These are phyloP conservation scores for Pisolithus microcarpus DNA, from an alignment of 768 basidiomycete species.

Conservation along the genomic window DNA sequence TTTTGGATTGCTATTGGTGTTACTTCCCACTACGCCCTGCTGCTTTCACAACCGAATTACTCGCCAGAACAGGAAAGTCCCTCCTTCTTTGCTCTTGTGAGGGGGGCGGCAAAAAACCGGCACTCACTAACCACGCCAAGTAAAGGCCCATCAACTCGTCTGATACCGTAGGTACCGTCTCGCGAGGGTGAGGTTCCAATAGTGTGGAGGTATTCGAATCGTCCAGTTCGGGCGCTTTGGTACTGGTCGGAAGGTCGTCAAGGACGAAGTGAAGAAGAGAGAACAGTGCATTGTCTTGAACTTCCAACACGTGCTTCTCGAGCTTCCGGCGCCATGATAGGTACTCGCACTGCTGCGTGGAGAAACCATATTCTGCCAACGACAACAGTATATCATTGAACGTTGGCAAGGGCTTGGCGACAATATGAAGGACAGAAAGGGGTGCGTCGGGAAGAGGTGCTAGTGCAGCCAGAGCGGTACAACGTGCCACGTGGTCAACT, in stretches of 20 bases:
- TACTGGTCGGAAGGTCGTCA: conserved; percentile 94
- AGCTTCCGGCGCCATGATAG: conserved; percentile 87
- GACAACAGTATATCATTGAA: conserved; percentile 82
- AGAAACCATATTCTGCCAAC: conserved; percentile 73
- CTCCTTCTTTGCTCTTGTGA: conserved; percentile 31
- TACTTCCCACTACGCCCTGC: conserved; percentile 62
- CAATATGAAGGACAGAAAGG: conserved; percentile 72
- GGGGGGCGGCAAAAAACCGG: conserved; percentile 69
- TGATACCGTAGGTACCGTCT: conserved; percentile 54
- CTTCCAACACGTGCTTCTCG: conserved; percentile 91
- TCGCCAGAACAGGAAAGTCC: conserved; percentile 41
- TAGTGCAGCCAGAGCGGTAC: conserved; percentile 66
- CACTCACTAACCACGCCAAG: conserved; percentile 84
- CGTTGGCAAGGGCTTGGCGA: conserved; percentile 78
- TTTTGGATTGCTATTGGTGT: background rate
- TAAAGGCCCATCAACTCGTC: conserved; percentile 78
- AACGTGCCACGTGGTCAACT: conserved; percentile 89
- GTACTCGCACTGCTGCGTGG: conserved; percentile 76
- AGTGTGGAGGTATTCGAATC: conserved; percentile 76
- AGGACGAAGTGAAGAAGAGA: conserved; percentile 95
- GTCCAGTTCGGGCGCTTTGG: conserved; percentile 87
- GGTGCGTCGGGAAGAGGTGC: conserved; percentile 42
- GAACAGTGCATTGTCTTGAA: conserved; percentile 94
- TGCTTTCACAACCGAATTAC: conserved; percentile 43
- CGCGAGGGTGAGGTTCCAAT: conserved; percentile 35